Evolutionary conservation across 148 eudicot species (phyloP).

Genomic region (Bassia scoparia): DNA sequence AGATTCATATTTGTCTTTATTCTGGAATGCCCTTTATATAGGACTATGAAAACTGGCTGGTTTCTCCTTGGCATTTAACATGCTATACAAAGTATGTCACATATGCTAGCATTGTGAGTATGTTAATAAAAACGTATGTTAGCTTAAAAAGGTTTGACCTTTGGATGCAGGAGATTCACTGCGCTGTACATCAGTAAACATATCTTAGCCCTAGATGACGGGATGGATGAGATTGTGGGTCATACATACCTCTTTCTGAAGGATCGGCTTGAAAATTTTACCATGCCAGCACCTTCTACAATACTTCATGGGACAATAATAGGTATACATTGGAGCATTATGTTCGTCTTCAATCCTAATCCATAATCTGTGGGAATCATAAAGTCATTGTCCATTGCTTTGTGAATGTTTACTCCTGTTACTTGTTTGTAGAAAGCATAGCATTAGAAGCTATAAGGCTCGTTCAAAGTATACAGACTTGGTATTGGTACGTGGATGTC

Average conservation of each 20-base stretch:
- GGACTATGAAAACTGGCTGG: too few relatives aligned
- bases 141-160: not conserved
- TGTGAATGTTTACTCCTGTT: not conserved
- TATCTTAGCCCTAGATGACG: constrained; percentile 39
- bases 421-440: not conserved
- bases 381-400: not conserved
- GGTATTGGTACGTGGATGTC: not conserved
- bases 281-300: constrained; percentile 57
- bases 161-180: constrained; percentile 57
- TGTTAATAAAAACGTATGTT: not conserved
- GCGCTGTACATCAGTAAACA: constrained; percentile 59
- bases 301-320: constrained; percentile 75
- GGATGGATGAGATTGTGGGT: constrained; percentile 61
- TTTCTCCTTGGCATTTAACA: not conserved
- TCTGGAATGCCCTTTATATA: not conserved
- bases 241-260: constrained; percentile 60
- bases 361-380: not conserved
- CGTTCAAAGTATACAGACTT: not conserved
- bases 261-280: constrained; percentile 67
- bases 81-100: not conserved
- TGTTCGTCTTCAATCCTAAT: not conserved
- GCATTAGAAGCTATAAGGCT: constrained; percentile 3
- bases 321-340: constrained; percentile 34
- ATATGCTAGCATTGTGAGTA: not conserved
- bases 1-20: not conserved